Evolutionary conservation across 2,329 filamentous ascomycete genomes (phyloP).

Genomic region (Colletotrichum caudatum): DNA sequence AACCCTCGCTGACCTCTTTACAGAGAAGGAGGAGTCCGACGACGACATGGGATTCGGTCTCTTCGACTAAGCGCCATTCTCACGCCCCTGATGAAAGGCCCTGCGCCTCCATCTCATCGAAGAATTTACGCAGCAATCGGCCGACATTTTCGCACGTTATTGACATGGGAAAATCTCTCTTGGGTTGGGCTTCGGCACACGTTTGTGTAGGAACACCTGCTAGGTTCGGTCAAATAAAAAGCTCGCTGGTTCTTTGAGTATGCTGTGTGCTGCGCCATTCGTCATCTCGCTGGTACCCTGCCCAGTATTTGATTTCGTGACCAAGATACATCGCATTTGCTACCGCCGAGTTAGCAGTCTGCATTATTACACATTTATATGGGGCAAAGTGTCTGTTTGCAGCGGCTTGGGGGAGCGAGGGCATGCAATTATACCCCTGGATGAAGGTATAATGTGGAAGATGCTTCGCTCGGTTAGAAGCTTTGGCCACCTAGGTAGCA

Average conservation of each 20-base stretch:
- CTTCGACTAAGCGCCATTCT: constrained; percentile 71
- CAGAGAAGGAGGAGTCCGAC: constrained; percentile 66
- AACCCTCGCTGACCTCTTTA: constrained; percentile 47
- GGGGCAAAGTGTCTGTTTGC: background rate
- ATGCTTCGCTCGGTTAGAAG: background rate
- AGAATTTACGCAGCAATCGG: constrained; percentile 50
- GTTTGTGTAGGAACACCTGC: constrained; percentile 38
- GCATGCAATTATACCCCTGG: background rate
- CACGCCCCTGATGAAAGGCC: constrained; percentile 47
- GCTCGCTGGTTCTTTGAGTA: constrained; percentile 41
- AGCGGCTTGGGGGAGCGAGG: background rate
- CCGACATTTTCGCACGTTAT: constrained; percentile 49
- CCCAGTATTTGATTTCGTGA: too few species aligned
- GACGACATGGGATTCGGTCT: constrained; percentile 71
- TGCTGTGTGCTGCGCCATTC: background rate
- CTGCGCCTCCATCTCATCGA: constrained; percentile 49
- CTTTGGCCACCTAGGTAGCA: background rate
- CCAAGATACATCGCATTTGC: background rate
- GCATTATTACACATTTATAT: background rate
- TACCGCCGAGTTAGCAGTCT: background rate
- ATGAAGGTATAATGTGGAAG: background rate
- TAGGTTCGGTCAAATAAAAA: constrained; percentile 42
- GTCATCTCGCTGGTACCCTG: background rate
- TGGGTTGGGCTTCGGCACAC: constrained; percentile 41
- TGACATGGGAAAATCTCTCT: constrained; percentile 48